Base-by-base conservation (phyloP, 2,329 filamentous ascomycete genomes). In the Fonsecaea nubica region DNA sequence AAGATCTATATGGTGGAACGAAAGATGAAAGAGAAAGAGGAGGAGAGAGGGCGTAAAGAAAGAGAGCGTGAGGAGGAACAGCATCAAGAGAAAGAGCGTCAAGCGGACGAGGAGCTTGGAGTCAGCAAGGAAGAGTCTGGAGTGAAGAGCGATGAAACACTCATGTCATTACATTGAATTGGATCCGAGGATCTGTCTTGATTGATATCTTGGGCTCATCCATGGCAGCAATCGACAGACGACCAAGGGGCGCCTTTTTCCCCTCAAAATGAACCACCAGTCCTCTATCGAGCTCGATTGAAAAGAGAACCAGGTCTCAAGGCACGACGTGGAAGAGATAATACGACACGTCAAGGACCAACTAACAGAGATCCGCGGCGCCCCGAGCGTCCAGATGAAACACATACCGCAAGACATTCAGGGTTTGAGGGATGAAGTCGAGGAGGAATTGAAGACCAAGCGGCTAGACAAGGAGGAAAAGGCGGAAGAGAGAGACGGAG, bases 301-400 rank as follows among this genome's bases (percentile, higher is more conserved):
- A 50, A 25, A 30, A 64, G 88, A 89, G 75, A 97, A 97, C 76
- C 87, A 90, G 73, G 96, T 97, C 74, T 86, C 91, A 5, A 84
- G 86, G 58, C 90, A 93, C 74, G 90, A 92, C 67, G 82, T 97
- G 18, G 84, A 89, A 56, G 88, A 90, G 38, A 89, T 97, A 50
- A 85, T 96, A 3, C 85, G 90, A 75, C 89, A 92, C 66, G 89
- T 97, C 50, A 87, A 88, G 52, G 92, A 96, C 77, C 93, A 98
- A 79, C 79, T 99, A 70, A 86, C 92, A 32, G 97, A 96, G 76
- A 88, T 98, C 60, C 85, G 91, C 74, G 86, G 89, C 42, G 92
- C 92, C 7, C 95, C 95, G 0, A 96, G 92, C 73, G 92, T 96
- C 33, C 92, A 96, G 77, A 90, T 93, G 79, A 87, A 88, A 72